Percentiles rank a stretch among this genome's conserved stretches.
Evolutionary conservation across 2,329 filamentous ascomycete species (phyloP).

Genomic region (Aotearoamyces nothofagi): DNA sequence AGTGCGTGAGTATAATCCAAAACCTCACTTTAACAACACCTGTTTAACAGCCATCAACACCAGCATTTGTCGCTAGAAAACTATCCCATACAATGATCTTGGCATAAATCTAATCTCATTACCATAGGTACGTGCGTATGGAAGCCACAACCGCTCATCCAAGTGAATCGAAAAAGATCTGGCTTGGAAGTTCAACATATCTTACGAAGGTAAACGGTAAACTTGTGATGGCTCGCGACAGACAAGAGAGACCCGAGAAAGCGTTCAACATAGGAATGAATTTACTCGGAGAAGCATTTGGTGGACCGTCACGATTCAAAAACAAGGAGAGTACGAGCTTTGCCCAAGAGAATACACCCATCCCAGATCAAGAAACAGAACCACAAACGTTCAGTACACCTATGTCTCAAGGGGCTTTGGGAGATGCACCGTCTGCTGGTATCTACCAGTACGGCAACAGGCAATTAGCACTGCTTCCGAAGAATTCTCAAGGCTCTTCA

Average conservation of each 20-base stretch:
- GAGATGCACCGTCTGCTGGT: background rate
- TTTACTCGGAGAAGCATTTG: constrained; percentile 12
- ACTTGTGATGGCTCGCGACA: constrained; percentile 15
- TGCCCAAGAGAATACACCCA: background rate
- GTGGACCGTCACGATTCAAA: constrained; percentile 2
- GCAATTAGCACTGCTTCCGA: background rate
- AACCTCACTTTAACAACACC: too few relatives aligned
- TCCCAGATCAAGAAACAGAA: background rate
- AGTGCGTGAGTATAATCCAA: too few relatives aligned
- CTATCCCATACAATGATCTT: too few relatives aligned
- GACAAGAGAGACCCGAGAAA: constrained; percentile 8
- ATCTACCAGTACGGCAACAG: background rate
- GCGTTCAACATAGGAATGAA: constrained; percentile 5
- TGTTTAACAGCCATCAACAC: too few relatives aligned
- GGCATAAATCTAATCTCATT: too few relatives aligned
- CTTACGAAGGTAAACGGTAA: constrained; percentile 16
- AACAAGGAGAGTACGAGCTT: background rate
- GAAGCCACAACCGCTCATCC: too few relatives aligned
- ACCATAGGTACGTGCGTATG: too few relatives aligned
- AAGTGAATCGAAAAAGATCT: constrained; percentile 1
- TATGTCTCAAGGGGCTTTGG: background rate
- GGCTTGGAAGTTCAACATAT: constrained; percentile 8
- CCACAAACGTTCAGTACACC: background rate
- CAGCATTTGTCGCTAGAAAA: too few relatives aligned
- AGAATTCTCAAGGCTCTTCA: background rate